Evolutionary conservation across 176 grass and related monocot species (phyloP).

Genomic region (Oryza nivara): DNA sequence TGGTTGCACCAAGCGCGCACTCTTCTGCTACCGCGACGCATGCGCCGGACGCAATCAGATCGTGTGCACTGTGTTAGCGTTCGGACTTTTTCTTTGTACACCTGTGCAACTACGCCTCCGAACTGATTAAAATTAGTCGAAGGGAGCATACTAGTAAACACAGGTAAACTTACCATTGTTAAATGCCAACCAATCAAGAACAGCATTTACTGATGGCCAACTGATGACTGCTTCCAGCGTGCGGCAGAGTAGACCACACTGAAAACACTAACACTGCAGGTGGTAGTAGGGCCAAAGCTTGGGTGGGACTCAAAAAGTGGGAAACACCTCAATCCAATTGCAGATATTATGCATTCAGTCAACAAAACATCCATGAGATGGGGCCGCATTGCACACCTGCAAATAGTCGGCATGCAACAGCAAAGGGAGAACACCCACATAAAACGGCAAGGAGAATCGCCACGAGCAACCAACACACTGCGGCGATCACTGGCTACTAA

Average conservation of each 20-base stretch:
- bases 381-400: slow-evolving; percentile 40
- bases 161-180: no score
- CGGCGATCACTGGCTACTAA: neutral
- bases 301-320: neutral
- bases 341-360: neutral
- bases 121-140: no score
- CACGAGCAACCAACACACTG: slow-evolving; percentile 27
- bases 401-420: slow-evolving; percentile 50
- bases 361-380: neutral
- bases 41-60: neutral
- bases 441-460: slow-evolving; percentile 8
- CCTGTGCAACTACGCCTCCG: neutral
- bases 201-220: neutral
- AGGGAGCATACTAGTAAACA: no score
- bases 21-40: neutral
- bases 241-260: neutral
- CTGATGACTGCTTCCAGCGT: neutral
- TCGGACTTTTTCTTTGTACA: no score
- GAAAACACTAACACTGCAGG: neutral
- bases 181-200: neutral
- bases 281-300: neutral
- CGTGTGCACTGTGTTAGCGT: neutral
- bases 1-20: slow-evolving; percentile 24
- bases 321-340: neutral
- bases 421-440: slow-evolving; percentile 13